phyloP scores from a whole-genome alignment of 257 asterid species.

The Nicotiana attenuata region DNA sequence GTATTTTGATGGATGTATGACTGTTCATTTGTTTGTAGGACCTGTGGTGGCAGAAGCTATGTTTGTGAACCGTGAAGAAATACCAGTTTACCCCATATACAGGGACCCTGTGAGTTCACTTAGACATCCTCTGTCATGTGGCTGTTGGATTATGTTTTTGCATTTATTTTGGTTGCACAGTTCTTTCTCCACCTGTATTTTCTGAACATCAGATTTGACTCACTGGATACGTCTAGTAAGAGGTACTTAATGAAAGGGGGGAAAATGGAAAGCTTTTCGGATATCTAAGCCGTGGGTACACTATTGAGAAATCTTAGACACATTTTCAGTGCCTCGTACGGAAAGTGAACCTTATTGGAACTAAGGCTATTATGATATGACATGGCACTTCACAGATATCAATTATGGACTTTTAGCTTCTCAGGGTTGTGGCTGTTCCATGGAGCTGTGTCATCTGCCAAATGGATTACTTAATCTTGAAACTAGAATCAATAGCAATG shows the following conservation, averaged over 20 bases:
- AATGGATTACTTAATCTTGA: background rate
- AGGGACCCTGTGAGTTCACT: slow-evolving; percentile 89
- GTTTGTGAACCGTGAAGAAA: slow-evolving; percentile 93
- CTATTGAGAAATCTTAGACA: background rate
- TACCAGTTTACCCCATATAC: slow-evolving; percentile 84
- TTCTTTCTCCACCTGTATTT: background rate
- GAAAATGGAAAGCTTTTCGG: background rate
- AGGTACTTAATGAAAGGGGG: background rate
- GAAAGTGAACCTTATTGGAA: background rate
- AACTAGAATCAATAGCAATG: background rate
- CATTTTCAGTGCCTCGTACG: background rate
- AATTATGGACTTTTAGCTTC: background rate
- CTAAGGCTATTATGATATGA: background rate
- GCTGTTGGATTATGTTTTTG: slow-evolving; percentile 1
- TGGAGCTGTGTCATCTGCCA: background rate
- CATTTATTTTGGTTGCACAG: background rate
- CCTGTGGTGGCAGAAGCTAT: slow-evolving; percentile 98
- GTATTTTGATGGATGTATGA: background rate
- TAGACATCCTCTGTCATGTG: background rate
- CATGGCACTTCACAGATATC: background rate
- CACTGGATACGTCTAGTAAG: background rate
- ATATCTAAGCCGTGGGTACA: background rate
- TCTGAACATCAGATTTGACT: background rate
- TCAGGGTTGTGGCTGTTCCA: background rate
- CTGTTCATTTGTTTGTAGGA: slow-evolving; percentile 33